Evolutionary conservation across 1,284 basidiomycete genomes (phyloP), one percentile per base, ranked within the genome.

Genomic region (Puccinia hordei): DNA sequence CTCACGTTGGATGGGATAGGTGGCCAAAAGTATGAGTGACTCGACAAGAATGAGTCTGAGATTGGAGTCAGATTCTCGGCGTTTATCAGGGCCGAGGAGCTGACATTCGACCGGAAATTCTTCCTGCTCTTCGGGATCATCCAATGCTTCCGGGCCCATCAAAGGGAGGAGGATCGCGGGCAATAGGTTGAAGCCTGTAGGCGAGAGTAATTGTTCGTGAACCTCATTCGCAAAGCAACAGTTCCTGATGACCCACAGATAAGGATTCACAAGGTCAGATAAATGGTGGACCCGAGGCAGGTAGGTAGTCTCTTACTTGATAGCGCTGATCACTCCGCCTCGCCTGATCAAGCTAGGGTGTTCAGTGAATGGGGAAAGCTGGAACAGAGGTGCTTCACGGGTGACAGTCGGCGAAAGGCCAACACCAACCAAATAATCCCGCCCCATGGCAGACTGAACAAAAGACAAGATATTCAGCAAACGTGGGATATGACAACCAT

Each of bases 31-130:
- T 0, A 98, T 88, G 17, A 99, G 87, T 0, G 93, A 92, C 86
- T 99, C 97, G 17, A 98, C 87, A 83, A 94, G 92, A 81, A 91
- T 94, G 72, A 94, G 87, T 0, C 97, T 90, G 57, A 98, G 88
- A 0, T 89, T 90, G 0, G 90, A 84, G 84, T 99, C 95, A 5
- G 88, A 85, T 85, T 99, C 96, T 55, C 95, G 90, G 82, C 88
- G 90, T 87, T 98, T 98, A 24, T 90, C 91, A 0, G 91, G 88
- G 0, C 93, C 92, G 0, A 98, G 89, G 86, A 99, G 92, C 86
- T 99, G 97, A 30, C 98, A 88, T 0, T 91, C 90, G 24, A 90
- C 87, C 0, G 92, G 94, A 0, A 99, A 88, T 69, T 90, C 90
- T 83, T 98, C 96, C 87, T 95, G 93, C 80, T 95, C 93, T 91